These are phyloP conservation scores for Hura crepitans DNA, from an alignment of 441 rosid genomes.

Conservation along the genomic window DNA sequence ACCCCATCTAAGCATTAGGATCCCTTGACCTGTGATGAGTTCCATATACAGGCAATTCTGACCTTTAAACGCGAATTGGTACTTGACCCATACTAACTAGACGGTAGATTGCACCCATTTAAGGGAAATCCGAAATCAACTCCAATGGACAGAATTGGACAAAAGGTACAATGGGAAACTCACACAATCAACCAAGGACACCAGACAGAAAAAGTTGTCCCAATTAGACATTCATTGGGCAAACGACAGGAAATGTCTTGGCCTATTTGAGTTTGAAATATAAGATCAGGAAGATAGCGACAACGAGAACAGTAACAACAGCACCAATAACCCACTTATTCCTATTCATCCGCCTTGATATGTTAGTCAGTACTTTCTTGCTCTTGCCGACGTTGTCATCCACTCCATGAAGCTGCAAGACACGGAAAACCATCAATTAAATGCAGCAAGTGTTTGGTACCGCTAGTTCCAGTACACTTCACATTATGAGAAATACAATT, in stretches of 20 bases:
- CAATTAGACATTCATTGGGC: background rate
- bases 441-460: background rate
- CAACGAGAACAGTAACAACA: slow-evolving; percentile 47
- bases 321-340: slow-evolving; percentile 81
- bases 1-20: too few relatives aligned
- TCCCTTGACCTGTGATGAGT: too few relatives aligned
- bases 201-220: background rate
- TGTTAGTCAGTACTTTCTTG: slow-evolving; percentile 65
- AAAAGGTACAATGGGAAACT: slow-evolving; percentile 23
- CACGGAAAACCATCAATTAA: slow-evolving; percentile 17
- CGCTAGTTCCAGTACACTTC: background rate
- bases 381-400: slow-evolving; percentile 82
- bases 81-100: too few relatives aligned
- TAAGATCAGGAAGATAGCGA: slow-evolving; percentile 54
- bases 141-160: slow-evolving; percentile 3
- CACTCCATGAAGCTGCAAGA: slow-evolving; percentile 78
- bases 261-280: slow-evolving; percentile 79
- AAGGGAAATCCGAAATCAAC: slow-evolving; percentile 12
- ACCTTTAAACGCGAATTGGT: too few relatives aligned
- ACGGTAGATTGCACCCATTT: too few relatives aligned
- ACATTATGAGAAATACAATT: background rate
- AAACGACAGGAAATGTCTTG: background rate
- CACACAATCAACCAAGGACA: slow-evolving; percentile 22
- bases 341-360: slow-evolving; percentile 75
- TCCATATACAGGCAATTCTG: too few relatives aligned